A percentile compares a stretch with the other conserved stretches of the same genome.
phyloP scores from a whole-genome alignment of 176 grass and related monocot species.

The Poa pratensis region DNA sequence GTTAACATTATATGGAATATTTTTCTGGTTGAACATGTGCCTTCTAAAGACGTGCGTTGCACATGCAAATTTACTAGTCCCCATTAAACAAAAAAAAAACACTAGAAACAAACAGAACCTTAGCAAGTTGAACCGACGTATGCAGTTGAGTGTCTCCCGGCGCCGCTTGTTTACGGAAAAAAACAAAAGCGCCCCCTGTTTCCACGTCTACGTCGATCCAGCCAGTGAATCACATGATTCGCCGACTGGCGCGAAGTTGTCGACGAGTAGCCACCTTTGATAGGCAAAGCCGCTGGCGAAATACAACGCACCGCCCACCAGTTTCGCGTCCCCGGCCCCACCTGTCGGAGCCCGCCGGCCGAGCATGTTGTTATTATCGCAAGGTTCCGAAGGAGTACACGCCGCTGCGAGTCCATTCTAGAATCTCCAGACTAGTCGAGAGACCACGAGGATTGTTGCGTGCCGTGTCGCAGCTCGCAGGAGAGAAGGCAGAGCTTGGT shows the following conservation, averaged over 20 bases:
- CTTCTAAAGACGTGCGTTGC: too few relatives aligned
- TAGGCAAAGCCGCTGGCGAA: slow-evolving; percentile 12
- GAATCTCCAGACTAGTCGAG: slow-evolving; percentile 3
- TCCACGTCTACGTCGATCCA: background rate
- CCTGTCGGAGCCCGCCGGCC: background rate
- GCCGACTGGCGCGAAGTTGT: background rate
- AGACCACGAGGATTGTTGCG: background rate
- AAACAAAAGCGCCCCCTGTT: background rate
- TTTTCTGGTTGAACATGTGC: too few relatives aligned
- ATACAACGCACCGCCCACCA: background rate
- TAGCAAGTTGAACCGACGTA: background rate
- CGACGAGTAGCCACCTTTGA: background rate
- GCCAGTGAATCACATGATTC: too few relatives aligned
- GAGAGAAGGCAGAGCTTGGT: slow-evolving; percentile 8
- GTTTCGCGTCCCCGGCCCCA: background rate
- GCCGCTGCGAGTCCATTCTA: background rate
- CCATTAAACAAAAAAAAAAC: too few relatives aligned
- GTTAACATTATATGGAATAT: too few relatives aligned
- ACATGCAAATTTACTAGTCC: too few relatives aligned
- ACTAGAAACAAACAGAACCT: too few relatives aligned
- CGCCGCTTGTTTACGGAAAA: background rate
- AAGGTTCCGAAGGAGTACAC: background rate
- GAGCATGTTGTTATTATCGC: background rate
- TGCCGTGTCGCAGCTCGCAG: background rate
- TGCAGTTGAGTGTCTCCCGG: background rate